Conservation (phyloP, 2,329 filamentous ascomycete genomes). For the Byssoonygena ceratinophila region DNA sequence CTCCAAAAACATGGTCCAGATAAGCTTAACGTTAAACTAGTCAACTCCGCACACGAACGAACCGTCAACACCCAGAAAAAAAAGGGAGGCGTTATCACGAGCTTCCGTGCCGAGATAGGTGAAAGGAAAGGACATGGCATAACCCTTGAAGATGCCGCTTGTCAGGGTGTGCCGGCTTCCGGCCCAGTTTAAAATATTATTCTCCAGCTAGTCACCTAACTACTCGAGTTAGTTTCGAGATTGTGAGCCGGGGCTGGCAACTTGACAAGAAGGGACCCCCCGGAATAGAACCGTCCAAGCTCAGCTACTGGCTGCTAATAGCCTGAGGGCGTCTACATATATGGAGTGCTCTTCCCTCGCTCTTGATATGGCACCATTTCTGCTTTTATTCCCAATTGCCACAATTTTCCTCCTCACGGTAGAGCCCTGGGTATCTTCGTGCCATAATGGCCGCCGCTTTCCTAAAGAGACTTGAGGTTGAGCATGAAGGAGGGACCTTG, state of each 20-base stretch:
- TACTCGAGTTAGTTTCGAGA: background rate
- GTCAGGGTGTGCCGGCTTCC: background rate
- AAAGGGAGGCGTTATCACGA: background rate
- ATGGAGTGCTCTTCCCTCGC: background rate
- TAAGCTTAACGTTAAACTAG: slow-evolving; percentile 6
- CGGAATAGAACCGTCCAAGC: background rate
- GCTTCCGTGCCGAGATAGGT: background rate
- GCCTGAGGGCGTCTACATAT: background rate
- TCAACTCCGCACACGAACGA: background rate
- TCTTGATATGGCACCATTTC: background rate
- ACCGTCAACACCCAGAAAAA: background rate
- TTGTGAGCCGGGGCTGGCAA: background rate
- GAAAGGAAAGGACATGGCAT: background rate
- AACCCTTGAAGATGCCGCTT: background rate
- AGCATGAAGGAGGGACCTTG: slow-evolving; percentile 19
- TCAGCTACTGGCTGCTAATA: background rate
- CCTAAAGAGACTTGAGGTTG: slow-evolving; percentile 20
- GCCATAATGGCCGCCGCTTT: slow-evolving; percentile 4
- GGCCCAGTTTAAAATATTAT: background rate
- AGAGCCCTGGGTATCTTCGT: background rate
- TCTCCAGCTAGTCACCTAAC: background rate
- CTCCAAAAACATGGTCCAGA: background rate
- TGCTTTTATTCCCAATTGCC: background rate
- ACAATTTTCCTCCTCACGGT: background rate
- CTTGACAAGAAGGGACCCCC: background rate